phyloP scores from a whole-genome alignment of 2,329 filamentous ascomycete species.

The Thelonectria discophora region DNA sequence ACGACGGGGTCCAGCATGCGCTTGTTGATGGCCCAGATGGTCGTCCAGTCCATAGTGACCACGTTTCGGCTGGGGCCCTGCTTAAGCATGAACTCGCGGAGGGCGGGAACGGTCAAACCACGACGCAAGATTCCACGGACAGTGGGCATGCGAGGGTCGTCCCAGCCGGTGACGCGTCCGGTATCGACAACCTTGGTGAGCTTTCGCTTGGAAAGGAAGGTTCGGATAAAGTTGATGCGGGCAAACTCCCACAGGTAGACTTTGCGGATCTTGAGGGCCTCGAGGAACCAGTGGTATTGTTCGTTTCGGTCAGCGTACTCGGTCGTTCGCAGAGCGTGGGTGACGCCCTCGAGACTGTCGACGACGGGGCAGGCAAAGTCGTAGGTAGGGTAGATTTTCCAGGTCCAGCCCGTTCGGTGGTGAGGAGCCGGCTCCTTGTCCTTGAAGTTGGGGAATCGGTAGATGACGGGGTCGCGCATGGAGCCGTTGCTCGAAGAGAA shows the following conservation, averaged over 20 bases:
- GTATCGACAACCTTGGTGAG: conserved; percentile 83
- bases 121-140: conserved; percentile 81
- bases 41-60: conserved; percentile 84
- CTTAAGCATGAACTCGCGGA: conserved; percentile 85
- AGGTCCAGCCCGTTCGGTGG: conserved; percentile 80
- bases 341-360: conserved; percentile 82
- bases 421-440: conserved; percentile 59
- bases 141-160: conserved; percentile 87
- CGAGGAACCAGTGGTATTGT: conserved; percentile 87
- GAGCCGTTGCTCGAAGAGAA: conserved; percentile 94
- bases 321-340: conserved; percentile 82
- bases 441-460: conserved; percentile 80
- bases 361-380: conserved; percentile 87
- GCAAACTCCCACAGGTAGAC: conserved; percentile 89
- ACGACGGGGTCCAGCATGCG: conserved; percentile 83
- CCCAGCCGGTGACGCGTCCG: conserved; percentile 83
- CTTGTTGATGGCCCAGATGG: conserved; percentile 79
- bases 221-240: conserved; percentile 84
- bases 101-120: conserved; percentile 80
- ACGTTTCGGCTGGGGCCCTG: conserved; percentile 87
- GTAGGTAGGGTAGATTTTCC: conserved; percentile 90
- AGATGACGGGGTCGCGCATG: conserved; percentile 95
- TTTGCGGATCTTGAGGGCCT: conserved; percentile 75
- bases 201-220: conserved; percentile 86
- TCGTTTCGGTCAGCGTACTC: conserved; percentile 89